Percentiles rank a stretch among this genome's conserved stretches.
phyloP scores from a whole-genome alignment of 768 basidiomycete genomes.

The Pisolithus orientalis region DNA sequence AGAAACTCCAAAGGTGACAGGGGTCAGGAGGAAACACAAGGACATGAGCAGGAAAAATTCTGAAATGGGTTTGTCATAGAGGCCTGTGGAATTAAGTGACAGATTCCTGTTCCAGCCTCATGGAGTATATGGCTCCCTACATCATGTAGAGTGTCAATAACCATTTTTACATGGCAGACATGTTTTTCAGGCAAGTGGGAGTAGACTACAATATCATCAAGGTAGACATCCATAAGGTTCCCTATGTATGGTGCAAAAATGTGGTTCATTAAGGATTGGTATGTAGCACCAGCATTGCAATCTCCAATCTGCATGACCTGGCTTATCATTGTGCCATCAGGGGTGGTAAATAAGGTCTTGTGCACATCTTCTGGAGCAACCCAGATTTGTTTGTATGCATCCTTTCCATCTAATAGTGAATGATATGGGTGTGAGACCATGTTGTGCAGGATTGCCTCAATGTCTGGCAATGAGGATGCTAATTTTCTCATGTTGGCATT shows the following conservation, averaged over 20 bases:
- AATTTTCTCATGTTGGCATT: constrained; percentile 29
- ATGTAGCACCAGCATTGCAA: no score
- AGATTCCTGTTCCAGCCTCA: no score
- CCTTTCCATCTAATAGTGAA: constrained; percentile 23
- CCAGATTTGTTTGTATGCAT: constrained; percentile 28
- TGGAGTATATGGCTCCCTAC: no score
- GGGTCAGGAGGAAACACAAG: no score
- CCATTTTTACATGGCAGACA: constrained; percentile 22
- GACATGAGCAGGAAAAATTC: no score
- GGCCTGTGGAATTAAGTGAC: no score
- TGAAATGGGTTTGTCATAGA: no score
- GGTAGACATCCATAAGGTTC: constrained; percentile 29
- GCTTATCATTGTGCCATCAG: constrained; percentile 21
- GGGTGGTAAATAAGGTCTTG: constrained; percentile 27
- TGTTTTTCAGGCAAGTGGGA: constrained; percentile 27
- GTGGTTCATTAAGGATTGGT: constrained; percentile 19
- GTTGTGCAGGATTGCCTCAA: not conserved
- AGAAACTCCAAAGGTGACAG: no score
- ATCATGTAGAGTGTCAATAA: constrained; percentile 31
- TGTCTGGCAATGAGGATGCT: constrained; percentile 21
- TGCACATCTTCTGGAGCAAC: constrained; percentile 18
- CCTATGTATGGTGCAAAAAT: constrained; percentile 27
- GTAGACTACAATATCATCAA: constrained; percentile 31
- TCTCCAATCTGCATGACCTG: constrained; percentile 12
- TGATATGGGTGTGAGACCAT: constrained; percentile 14